Conservation (phyloP, 106 monocot species). For the Acorus calamus region DNA sequence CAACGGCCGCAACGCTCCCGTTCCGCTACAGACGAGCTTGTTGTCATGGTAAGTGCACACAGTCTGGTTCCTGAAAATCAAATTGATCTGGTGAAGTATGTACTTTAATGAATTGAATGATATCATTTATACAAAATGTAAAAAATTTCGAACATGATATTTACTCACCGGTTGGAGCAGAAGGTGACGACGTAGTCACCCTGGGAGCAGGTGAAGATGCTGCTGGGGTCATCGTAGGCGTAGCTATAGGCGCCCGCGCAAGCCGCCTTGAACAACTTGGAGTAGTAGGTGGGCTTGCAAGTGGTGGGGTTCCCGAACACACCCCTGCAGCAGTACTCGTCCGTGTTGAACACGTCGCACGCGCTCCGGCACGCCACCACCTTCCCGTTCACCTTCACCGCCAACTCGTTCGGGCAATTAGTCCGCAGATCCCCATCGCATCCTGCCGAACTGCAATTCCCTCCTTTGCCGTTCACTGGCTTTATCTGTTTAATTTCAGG, state of each 20-base stretch:
- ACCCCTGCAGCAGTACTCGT: constrained; percentile 78
- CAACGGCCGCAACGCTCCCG: too few species aligned
- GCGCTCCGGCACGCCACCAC: constrained; percentile 75
- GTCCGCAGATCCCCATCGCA: constrained; percentile 53
- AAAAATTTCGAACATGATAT: not conserved
- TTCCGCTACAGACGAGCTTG: constrained; percentile 49
- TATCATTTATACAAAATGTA: not conserved
- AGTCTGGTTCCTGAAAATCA: constrained; percentile 33
- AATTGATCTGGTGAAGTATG: not conserved
- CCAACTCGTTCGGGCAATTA: constrained; percentile 58
- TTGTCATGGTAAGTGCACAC: constrained; percentile 64
- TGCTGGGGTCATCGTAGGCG: constrained; percentile 78
- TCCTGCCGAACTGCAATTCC: constrained; percentile 59
- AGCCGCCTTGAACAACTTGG: constrained; percentile 63
- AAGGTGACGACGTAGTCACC: constrained; percentile 69
- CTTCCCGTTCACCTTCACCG: constrained; percentile 27
- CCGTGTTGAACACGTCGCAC: constrained; percentile 73
- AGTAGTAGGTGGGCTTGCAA: constrained; percentile 71
- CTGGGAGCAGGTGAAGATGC: constrained; percentile 52
- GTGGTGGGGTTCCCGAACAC: constrained; percentile 39
- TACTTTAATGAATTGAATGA: not conserved
- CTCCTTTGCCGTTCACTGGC: constrained; percentile 37
- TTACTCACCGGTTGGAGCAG: constrained; percentile 51
- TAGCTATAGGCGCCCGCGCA: constrained; percentile 81
- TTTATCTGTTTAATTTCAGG: not conserved